A percentile compares a stretch with the other conserved stretches of the same genome.
These are phyloP conservation scores for Penicillium janthinellum DNA, from an alignment of 2,329 filamentous ascomycete species.

Conservation along the genomic window DNA sequence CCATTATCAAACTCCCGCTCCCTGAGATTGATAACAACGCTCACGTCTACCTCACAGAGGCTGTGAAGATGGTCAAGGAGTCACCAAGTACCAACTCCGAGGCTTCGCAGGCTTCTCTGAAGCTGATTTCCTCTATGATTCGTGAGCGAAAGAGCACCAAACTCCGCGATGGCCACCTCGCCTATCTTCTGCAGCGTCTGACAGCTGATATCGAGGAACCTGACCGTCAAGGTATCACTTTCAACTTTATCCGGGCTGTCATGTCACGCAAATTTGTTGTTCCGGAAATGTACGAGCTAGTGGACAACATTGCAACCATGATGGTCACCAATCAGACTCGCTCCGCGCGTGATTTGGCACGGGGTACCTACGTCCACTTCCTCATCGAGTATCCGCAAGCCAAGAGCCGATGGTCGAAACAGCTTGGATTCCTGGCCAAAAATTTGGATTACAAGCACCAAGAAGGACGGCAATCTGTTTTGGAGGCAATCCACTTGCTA, in stretches of 20 bases:
- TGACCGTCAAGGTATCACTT: conserved; percentile 86
- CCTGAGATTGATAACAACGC: conserved; percentile 68
- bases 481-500: conserved; percentile 88
- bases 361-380: conserved; percentile 92
- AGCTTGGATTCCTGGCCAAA: conserved; percentile 82
- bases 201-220: conserved; percentile 91
- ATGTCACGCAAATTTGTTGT: conserved; percentile 84
- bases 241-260: conserved; percentile 88
- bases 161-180: conserved; percentile 78
- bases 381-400: conserved; percentile 92
- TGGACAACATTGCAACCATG: conserved; percentile 84
- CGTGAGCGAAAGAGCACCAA: conserved; percentile 75
- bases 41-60: conserved; percentile 81
- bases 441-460: conserved; percentile 90
- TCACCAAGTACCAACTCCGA: conserved; percentile 80
- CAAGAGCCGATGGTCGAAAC: conserved; percentile 83
- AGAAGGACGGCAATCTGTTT: conserved; percentile 85
- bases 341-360: conserved; percentile 80
- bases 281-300: conserved; percentile 82
- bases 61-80: conserved; percentile 75
- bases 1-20: conserved; percentile 82
- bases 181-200: conserved; percentile 77
- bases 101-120: conserved; percentile 82
- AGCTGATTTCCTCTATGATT: conserved; percentile 81
- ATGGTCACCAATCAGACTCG: conserved; percentile 97